Percentiles rank a stretch among this genome's conserved stretches.
Evolutionary conservation across 768 basidiomycete species (phyloP).

Genomic region (Cytidiella melzeri): DNA sequence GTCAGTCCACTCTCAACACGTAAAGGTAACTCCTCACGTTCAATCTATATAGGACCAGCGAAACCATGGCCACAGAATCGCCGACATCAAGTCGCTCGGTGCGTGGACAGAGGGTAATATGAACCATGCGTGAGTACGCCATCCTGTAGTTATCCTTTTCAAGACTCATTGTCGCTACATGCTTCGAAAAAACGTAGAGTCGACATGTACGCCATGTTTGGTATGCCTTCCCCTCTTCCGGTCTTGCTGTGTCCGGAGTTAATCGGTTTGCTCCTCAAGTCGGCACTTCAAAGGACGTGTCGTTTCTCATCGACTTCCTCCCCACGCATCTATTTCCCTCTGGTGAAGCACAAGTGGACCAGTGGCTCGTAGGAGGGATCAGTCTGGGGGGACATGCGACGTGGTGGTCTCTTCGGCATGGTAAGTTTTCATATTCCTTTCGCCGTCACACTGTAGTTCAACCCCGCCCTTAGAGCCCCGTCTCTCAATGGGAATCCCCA

Average conservation of each 20-base stretch:
- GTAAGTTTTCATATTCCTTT: conserved; percentile 20
- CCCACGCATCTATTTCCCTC: conserved; percentile 66
- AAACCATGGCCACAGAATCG: conserved; percentile 41
- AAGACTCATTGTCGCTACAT: background rate
- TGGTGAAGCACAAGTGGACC: conserved; percentile 50
- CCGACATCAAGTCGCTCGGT: conserved; percentile 30
- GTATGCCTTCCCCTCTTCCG: conserved; percentile 26
- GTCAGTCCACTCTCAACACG: conserved; percentile 22
- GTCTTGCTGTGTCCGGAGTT: background rate
- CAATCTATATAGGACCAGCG: conserved; percentile 37
- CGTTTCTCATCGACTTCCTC: conserved; percentile 76
- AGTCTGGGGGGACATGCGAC: conserved; percentile 82
- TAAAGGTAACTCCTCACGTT: background rate
- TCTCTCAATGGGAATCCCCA: conserved; percentile 2
- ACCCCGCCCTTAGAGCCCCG: conserved; percentile 1
- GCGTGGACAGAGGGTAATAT: conserved; percentile 35
- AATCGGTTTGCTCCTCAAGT: conserved; percentile 22
- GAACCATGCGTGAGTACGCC: conserved; percentile 34
- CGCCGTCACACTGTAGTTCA: background rate
- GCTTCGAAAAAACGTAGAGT: conserved; percentile 15
- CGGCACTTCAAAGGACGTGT: conserved; percentile 71
- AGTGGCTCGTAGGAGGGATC: conserved; percentile 69
- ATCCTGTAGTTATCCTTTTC: too few species aligned
- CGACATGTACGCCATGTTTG: conserved; percentile 43
- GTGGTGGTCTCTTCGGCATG: conserved; percentile 59